phyloP scores from a whole-genome alignment of 768 basidiomycete genomes.

The Harrya chromipes region DNA sequence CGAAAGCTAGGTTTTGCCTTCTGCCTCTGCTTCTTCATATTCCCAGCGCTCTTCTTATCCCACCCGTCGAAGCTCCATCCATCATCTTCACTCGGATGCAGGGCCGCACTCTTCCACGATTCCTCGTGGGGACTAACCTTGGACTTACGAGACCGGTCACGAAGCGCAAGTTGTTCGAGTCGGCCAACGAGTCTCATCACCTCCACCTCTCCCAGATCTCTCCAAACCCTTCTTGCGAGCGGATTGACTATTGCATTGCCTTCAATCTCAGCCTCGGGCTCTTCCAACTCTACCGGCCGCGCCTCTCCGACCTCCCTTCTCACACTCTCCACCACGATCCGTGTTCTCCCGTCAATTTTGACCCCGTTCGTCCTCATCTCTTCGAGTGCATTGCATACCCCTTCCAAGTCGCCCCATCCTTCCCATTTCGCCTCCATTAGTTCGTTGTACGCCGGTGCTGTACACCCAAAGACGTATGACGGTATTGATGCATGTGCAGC shows the following conservation, averaged over 20 bases:
- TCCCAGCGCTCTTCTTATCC: constrained; percentile 15
- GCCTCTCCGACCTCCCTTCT: constrained; percentile 59
- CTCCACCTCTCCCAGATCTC: constrained; percentile 44
- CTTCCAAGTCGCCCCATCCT: constrained; percentile 76
- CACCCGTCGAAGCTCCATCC: constrained; percentile 53
- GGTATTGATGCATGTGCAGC: constrained; percentile 70
- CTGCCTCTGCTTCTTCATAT: background rate
- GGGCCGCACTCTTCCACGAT: constrained; percentile 44
- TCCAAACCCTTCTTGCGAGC: constrained; percentile 40
- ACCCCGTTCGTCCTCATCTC: constrained; percentile 87
- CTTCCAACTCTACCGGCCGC: constrained; percentile 40
- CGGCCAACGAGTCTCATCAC: constrained; percentile 48
- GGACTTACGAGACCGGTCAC: constrained; percentile 18
- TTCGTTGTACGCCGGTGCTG: constrained; percentile 85
- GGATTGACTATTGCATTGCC: constrained; percentile 32
- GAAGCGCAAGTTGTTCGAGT: constrained; percentile 46
- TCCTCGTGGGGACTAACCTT: constrained; percentile 14
- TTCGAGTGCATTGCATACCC: constrained; percentile 65
- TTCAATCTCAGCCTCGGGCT: constrained; percentile 10
- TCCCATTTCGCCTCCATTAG: constrained; percentile 83
- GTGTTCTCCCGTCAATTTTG: constrained; percentile 56
- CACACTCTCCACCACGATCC: constrained; percentile 57
- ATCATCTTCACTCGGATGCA: constrained; percentile 32
- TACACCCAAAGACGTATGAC: constrained; percentile 89
- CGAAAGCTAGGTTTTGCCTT: background rate